These are phyloP conservation scores for Trichoderma breve DNA, from an alignment of 2,329 filamentous ascomycete species.

Conservation along the genomic window DNA sequence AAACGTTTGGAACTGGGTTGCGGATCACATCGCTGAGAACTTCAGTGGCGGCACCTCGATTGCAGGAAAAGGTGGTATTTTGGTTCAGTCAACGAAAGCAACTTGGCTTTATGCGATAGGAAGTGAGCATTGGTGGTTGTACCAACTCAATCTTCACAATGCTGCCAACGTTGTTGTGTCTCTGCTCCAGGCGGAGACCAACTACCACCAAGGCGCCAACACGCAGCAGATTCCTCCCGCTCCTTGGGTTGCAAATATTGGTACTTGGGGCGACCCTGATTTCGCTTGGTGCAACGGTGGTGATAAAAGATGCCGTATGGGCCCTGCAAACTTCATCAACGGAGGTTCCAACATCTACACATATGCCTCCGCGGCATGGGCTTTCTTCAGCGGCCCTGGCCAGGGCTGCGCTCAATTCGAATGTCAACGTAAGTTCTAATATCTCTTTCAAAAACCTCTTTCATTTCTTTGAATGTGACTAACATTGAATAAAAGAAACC, in stretches of 20 bases:
- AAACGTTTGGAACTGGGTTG: conserved; percentile 40
- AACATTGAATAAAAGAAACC: conserved; percentile 20
- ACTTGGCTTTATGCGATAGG: conserved; percentile 50
- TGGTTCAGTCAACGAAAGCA: conserved; percentile 46
- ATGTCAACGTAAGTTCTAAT: conserved; percentile 34
- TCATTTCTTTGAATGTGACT: neutral
- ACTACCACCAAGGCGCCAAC: conserved; percentile 38
- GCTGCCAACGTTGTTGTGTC: conserved; percentile 51
- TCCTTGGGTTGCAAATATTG: conserved; percentile 39
- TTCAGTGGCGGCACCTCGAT: conserved; percentile 47
- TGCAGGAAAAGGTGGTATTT: conserved; percentile 47
- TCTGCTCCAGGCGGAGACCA: conserved; percentile 55
- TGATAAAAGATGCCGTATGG: conserved; percentile 44
- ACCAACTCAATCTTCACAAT: conserved; percentile 54
- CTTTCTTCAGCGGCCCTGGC: conserved; percentile 42
- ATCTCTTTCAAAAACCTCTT: too few relatives aligned
- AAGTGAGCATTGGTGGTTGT: conserved; percentile 57
- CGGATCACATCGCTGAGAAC: conserved; percentile 49
- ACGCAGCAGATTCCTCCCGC: conserved; percentile 35
- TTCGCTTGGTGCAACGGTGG: conserved; percentile 39
- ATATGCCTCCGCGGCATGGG: conserved; percentile 45
- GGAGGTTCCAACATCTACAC: conserved; percentile 42
- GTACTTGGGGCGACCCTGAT: conserved; percentile 42
- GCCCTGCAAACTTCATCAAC: conserved; percentile 41
- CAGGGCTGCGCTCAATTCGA: conserved; percentile 34